Conservation (phyloP, 1,284 basidiomycete species). For the Meira nashicola region DNA sequence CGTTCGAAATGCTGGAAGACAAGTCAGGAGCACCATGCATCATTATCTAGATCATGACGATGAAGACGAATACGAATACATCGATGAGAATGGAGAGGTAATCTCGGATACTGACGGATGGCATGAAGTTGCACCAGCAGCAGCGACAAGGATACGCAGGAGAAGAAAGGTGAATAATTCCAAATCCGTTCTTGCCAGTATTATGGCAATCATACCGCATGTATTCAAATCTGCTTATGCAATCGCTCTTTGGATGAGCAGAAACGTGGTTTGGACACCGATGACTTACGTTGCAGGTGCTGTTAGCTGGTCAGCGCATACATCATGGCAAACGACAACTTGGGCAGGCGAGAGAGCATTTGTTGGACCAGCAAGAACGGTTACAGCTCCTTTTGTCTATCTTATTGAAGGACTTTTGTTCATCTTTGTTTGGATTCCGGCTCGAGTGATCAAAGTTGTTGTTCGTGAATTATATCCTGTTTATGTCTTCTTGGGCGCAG, state of each 20-base stretch:
- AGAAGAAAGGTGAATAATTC: background rate
- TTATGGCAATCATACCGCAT: background rate
- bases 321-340: conserved; percentile 10
- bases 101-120: background rate
- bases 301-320: conserved; percentile 9
- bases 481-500: conserved; percentile 4
- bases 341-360: conserved; percentile 9
- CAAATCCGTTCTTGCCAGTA: background rate
- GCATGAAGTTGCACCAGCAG: background rate
- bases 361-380: conserved; percentile 3
- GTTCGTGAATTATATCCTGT: conserved; percentile 3
- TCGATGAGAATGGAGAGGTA: conserved; percentile 6
- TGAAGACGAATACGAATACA: conserved; percentile 4
- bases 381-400: conserved; percentile 1
- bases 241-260: background rate
- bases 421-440: conserved; percentile 9
- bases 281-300: background rate
- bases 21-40: background rate
- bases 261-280: conserved; percentile 3
- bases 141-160: background rate
- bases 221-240: background rate
- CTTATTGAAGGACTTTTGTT: conserved; percentile 4
- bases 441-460: conserved; percentile 5
- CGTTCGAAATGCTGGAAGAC: background rate
- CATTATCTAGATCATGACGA: background rate